Percentiles rank a stretch among this genome's conserved stretches.
Conservation (phyloP, 768 basidiomycete genomes). For the Ephemerocybe angulata region DNA sequence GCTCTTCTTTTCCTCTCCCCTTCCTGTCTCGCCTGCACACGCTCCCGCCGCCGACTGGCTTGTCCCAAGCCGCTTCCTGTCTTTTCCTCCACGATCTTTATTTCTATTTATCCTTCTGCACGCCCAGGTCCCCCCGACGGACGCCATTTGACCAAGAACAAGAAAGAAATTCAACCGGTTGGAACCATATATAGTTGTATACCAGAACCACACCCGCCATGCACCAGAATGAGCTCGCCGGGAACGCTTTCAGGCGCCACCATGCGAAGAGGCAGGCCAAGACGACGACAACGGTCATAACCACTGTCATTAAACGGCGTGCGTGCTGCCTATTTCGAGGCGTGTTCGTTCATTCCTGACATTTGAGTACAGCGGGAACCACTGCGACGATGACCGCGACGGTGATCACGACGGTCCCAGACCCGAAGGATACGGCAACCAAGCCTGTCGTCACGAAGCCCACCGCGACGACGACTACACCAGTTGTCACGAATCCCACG, state of each 20-base stretch:
- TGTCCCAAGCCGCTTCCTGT: neutral
- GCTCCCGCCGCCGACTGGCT: neutral
- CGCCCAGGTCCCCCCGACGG: neutral
- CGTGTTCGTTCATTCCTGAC: too few relatives aligned
- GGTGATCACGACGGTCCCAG: neutral
- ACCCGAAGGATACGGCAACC: neutral
- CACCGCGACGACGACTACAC: neutral
- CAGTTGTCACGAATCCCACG: too few relatives aligned
- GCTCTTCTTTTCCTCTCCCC: neutral
- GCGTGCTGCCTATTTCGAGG: neutral
- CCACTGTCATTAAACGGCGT: conserved; percentile 7
- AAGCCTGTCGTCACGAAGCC: neutral
- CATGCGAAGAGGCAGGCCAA: conserved; percentile 9
- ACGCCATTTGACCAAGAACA: neutral
- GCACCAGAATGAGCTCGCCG: neutral
- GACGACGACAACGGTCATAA: neutral
- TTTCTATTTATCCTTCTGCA: neutral
- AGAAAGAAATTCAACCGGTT: too few relatives aligned
- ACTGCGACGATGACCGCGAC: neutral
- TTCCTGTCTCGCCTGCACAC: neutral
- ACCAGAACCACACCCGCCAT: neutral
- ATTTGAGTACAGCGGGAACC: neutral
- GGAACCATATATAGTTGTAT: too few relatives aligned
- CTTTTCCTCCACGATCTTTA: conserved; percentile 1
- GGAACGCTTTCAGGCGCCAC: neutral